Evolutionary conservation across 352 stramenopile species (phyloP).

Genomic region (Globisporangium takayamanum): DNA sequence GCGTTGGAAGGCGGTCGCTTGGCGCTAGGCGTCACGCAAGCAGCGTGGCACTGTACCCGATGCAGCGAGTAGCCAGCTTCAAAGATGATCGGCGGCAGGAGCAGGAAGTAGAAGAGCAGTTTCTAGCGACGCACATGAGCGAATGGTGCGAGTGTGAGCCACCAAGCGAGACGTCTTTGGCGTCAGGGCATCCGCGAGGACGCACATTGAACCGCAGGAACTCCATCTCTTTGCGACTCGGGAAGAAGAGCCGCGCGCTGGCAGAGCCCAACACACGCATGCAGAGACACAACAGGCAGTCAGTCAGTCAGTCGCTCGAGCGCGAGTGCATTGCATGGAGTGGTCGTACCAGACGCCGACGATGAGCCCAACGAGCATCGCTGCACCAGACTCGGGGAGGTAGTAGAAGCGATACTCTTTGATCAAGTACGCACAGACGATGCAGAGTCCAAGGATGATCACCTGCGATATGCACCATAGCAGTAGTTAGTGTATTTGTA

Average conservation of each 20-base stretch:
- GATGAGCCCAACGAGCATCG: slow-evolving; percentile 89
- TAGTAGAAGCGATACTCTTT: slow-evolving; percentile 90
- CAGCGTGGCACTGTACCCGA: slow-evolving; percentile 23
- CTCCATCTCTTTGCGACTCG: slow-evolving; percentile 84
- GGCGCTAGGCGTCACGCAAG: neutral
- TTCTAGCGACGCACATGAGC: slow-evolving; percentile 24
- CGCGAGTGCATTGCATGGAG: neutral
- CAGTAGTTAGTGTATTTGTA: neutral
- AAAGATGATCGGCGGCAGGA: slow-evolving; percentile 97
- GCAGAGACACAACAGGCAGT: neutral
- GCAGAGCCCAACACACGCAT: neutral
- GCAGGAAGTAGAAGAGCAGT: slow-evolving; percentile 95
- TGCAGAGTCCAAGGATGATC: slow-evolving; percentile 85
- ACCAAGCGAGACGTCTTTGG: neutral
- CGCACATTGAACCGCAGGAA: slow-evolving; percentile 86
- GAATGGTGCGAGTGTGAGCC: neutral
- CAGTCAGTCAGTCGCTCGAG: neutral
- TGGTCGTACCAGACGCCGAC: slow-evolving; percentile 61
- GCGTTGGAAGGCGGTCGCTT: neutral
- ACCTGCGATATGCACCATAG: slow-evolving; percentile 26
- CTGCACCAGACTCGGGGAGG: slow-evolving; percentile 84
- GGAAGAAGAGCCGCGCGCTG: slow-evolving; percentile 79
- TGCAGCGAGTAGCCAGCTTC: slow-evolving; percentile 93
- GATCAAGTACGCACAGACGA: slow-evolving; percentile 88
- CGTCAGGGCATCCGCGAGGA: neutral